Evolutionary conservation across 2,329 filamentous ascomycete species (phyloP).

Genomic region (Aspergillus hortae): DNA sequence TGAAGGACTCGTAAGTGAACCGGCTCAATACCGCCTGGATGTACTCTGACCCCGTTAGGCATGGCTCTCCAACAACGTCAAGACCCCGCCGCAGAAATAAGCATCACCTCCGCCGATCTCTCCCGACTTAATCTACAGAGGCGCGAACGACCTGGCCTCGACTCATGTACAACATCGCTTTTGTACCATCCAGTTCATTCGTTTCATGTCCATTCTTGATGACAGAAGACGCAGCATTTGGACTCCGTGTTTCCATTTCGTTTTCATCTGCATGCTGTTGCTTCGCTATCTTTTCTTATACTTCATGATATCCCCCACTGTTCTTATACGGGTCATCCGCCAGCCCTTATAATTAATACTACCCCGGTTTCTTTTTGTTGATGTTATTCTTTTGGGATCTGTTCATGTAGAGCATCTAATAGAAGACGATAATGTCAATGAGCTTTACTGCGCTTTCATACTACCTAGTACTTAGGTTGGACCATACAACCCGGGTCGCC

Average conservation of each 20-base stretch:
- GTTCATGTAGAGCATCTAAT: slow-evolving; percentile 8
- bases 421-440: neutral
- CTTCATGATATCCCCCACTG: slow-evolving; percentile 44
- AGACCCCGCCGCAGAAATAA: slow-evolving; percentile 49
- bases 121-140: slow-evolving; percentile 15
- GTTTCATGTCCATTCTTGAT: slow-evolving; percentile 38
- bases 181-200: slow-evolving; percentile 25
- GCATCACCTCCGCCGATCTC: slow-evolving; percentile 8
- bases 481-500: neutral
- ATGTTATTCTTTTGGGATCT: slow-evolving; percentile 9
- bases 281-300: slow-evolving; percentile 21
- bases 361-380: slow-evolving; percentile 12
- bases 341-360: slow-evolving; percentile 31
- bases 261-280: slow-evolving; percentile 18
- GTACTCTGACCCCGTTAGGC: slow-evolving; percentile 35
- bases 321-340: slow-evolving; percentile 32
- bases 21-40: neutral
- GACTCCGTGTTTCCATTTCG: slow-evolving; percentile 21
- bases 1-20: slow-evolving; percentile 64
- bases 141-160: slow-evolving; percentile 12
- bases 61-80: slow-evolving; percentile 83
- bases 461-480: neutral
- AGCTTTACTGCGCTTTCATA: too few species aligned
- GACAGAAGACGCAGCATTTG: slow-evolving; percentile 41
- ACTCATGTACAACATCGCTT: slow-evolving; percentile 33